A percentile compares a stretch with the other conserved stretches of the same genome.
phyloP scores from a whole-genome alignment of 805 yeast genomes.

The Osmozyma mogii region DNA sequence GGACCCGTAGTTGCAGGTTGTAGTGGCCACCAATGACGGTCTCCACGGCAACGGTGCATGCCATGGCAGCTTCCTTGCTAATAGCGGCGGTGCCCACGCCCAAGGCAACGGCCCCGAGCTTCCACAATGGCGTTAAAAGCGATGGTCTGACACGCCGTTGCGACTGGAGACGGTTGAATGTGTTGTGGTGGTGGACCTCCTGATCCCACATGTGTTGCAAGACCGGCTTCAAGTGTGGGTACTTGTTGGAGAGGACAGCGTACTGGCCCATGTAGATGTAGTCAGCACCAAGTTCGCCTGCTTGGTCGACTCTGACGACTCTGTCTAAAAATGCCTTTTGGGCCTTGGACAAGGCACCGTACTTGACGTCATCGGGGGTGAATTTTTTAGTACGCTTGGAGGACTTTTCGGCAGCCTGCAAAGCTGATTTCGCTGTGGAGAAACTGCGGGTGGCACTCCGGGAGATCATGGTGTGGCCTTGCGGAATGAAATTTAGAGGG shows the following conservation, averaged over 20 bases:
- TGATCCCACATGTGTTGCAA: constrained; percentile 98
- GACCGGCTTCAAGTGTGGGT: constrained; percentile 71
- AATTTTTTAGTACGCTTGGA: background rate
- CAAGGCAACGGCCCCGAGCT: constrained; percentile 76
- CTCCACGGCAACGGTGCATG: constrained; percentile 97
- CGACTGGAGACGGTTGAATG: constrained; percentile 72
- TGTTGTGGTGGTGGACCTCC: constrained; percentile 81
- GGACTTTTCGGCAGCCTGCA: background rate
- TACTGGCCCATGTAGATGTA: constrained; percentile 90
- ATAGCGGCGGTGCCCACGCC: constrained; percentile 82
- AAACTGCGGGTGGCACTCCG: too few relatives aligned
- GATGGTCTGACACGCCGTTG: constrained; percentile 86
- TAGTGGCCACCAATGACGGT: constrained; percentile 97
- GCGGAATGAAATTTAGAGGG: too few relatives aligned
- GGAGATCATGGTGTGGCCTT: too few relatives aligned
- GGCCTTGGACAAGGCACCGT: constrained; percentile 38
- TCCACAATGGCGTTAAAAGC: constrained; percentile 87
- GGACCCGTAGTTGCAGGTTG: constrained; percentile 76
- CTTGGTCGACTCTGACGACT: constrained; percentile 88
- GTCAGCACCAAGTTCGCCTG: constrained; percentile 96
- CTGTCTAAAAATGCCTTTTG: constrained; percentile 68
- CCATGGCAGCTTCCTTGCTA: constrained; percentile 97
- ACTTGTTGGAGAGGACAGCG: constrained; percentile 57
- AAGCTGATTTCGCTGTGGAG: too few relatives aligned
- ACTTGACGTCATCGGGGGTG: constrained; percentile 13